Evolutionary conservation across 352 stramenopile genomes (phyloP).

Genomic region (Phytophthora kernoviae): DNA sequence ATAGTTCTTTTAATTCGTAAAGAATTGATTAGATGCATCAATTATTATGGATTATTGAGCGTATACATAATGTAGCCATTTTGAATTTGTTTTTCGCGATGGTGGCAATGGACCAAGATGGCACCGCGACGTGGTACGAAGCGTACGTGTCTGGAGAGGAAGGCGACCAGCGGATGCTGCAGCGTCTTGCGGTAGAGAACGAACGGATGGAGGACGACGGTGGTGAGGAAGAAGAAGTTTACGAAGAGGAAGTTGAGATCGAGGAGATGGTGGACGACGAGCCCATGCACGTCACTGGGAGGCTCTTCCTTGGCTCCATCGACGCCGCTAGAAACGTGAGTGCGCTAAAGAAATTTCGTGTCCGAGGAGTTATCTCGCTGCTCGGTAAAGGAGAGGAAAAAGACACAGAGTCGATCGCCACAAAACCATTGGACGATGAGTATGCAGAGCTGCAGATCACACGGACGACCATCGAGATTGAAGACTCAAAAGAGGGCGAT

Average conservation of each 20-base stretch:
- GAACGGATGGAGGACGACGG: constrained; percentile 12
- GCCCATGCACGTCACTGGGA: constrained; percentile 51
- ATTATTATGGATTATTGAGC: too few relatives aligned
- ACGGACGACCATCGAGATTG: constrained; percentile 42
- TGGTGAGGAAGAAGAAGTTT: constrained; percentile 22
- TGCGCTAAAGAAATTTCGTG: constrained; percentile 38
- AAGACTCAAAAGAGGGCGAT: constrained; percentile 59
- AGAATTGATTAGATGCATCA: too few relatives aligned
- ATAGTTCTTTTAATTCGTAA: too few relatives aligned
- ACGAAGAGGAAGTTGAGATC: constrained; percentile 51
- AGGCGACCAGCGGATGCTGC: not conserved
- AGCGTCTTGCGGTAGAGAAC: not conserved
- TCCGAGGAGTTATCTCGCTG: constrained; percentile 51
- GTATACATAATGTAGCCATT: constrained; percentile 3
- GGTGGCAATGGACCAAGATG: constrained; percentile 13
- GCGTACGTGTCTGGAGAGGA: constrained; percentile 17
- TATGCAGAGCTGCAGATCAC: constrained; percentile 12
- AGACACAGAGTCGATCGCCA: constrained; percentile 10
- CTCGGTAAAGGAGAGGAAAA: constrained; percentile 36
- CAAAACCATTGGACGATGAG: not conserved
- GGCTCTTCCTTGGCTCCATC: constrained; percentile 70
- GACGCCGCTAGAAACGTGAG: constrained; percentile 60
- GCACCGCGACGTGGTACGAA: constrained; percentile 14
- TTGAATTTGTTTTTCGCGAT: constrained; percentile 7
- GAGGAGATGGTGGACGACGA: constrained; percentile 66